Base-by-base conservation (phyloP, 75 land plant species). In the Pinus tabuliformis region DNA sequence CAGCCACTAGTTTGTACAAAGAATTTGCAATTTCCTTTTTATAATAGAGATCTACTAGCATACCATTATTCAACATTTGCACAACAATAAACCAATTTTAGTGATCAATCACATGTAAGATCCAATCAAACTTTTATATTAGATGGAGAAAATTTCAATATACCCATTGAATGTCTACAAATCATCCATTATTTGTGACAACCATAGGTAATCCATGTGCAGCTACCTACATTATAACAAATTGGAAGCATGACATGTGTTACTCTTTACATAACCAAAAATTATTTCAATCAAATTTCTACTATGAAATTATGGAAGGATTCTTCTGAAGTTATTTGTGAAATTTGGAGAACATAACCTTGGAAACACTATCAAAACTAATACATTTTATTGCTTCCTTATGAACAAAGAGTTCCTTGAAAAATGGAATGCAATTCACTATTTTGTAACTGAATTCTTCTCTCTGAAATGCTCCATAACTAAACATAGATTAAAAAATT, bases 121-220 rank as follows among this genome's bases (percentile, higher is more conserved):
- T 58, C 65, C 9, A 3, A 22, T 8, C 17, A 52, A 56, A 22
- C 1, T 8, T 17, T 22, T 17, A 18, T 28, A 16, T 21, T 37
- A 21, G 58, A 37, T 7, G 22, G 17, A 9, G 11, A 4, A 56
- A 24, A 56, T 37, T 15, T 68, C 33, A 12, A 68, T 73, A 73
- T 70, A 95, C 99, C 95, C 86, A 74, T 52, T 87, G 87, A 56
- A 96, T 96, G 78, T 96, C 99, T 61, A 96, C 95, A 62, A 97
- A 97, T 74, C 99, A 95, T 77, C 99, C 99, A 84, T 96, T 96
- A 80, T 88, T 91, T 30, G 99, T 96, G 12, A 97, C 97, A 75
- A 96, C 99, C 81, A 91, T 94, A 21, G 97, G 99, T 73, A 96
- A 79, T 82, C 99, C 99, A 88, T 91, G 79, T 39, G 95, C 97